phyloP scores from a whole-genome alignment of 129 eudicot species.

The Logfia minima region DNA sequence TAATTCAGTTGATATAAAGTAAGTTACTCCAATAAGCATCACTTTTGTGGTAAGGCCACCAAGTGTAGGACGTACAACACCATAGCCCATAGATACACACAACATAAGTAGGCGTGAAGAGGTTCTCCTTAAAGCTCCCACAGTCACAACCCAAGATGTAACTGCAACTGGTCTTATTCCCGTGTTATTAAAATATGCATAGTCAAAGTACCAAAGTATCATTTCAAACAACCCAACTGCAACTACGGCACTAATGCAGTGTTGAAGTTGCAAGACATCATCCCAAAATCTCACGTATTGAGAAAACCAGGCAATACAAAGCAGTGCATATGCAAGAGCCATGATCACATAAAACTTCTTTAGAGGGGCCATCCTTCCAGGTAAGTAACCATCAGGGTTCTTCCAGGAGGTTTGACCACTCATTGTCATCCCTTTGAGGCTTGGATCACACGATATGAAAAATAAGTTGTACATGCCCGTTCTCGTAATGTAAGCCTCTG shows the following conservation, averaged over 20 bases:
- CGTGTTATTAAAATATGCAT: slow-evolving; percentile 74
- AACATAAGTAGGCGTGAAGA: slow-evolving; percentile 81
- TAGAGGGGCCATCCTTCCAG: slow-evolving; percentile 96
- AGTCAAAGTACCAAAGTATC: slow-evolving; percentile 94
- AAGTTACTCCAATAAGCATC: slow-evolving; percentile 78
- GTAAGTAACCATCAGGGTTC: slow-evolving; percentile 90
- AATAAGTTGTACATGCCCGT: slow-evolving; percentile 98
- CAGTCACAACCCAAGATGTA: slow-evolving; percentile 95
- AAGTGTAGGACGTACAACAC: slow-evolving; percentile 98
- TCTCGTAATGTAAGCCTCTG: slow-evolving; percentile 57
- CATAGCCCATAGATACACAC: slow-evolving; percentile 95
- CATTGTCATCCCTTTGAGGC: slow-evolving; percentile 67
- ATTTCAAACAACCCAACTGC: slow-evolving; percentile 81
- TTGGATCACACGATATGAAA: slow-evolving; percentile 88
- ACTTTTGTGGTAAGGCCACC: slow-evolving; percentile 97
- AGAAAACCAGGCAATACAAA: slow-evolving; percentile 70
- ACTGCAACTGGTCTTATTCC: slow-evolving; percentile 86
- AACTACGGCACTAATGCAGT: slow-evolving; percentile 81
- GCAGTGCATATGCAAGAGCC: slow-evolving; percentile 68
- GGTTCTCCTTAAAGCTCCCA: slow-evolving; percentile 83
- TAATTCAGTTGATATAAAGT: slow-evolving; percentile 81
- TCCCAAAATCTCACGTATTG: slow-evolving; percentile 82
- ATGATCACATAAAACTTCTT: slow-evolving; percentile 77
- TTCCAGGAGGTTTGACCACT: slow-evolving; percentile 91
- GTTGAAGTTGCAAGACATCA: slow-evolving; percentile 88